Percentiles rank a stretch among this genome's conserved stretches.
These are phyloP conservation scores for Lactarius quietus DNA, from an alignment of 768 basidiomycete genomes.

Conservation along the genomic window DNA sequence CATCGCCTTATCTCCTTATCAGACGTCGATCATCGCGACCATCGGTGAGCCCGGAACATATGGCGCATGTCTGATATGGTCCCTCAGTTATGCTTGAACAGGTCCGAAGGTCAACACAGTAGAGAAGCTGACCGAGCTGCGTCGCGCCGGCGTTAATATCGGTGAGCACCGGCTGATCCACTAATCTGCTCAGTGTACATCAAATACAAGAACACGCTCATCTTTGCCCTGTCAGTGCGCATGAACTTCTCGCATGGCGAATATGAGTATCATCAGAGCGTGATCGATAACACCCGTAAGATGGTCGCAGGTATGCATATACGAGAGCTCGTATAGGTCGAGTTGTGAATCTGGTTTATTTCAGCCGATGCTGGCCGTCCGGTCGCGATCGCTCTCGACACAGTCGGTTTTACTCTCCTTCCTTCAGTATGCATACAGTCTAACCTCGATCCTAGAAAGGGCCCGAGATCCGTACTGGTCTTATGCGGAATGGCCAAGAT, in stretches of 20 bases:
- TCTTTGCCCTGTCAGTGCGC: too few species aligned
- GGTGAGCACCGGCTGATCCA: conserved; percentile 52
- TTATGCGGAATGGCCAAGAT: conserved; percentile 83
- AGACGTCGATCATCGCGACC: conserved; percentile 98
- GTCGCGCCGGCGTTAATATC: conserved; percentile 94
- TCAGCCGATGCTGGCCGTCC: conserved; percentile 77
- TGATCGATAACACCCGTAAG: conserved; percentile 94
- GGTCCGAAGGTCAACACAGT: conserved; percentile 93
- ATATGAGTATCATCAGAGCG: conserved; percentile 98
- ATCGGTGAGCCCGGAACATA: conserved; percentile 59
- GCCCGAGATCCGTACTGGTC: conserved; percentile 96
- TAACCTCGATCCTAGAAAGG: conserved; percentile 68
- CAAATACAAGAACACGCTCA: too few species aligned
- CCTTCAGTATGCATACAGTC: neutral
- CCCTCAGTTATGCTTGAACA: conserved; percentile 33
- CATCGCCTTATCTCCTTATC: conserved; percentile 12
- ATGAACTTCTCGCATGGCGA: conserved; percentile 99
- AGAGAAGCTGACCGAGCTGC: conserved; percentile 81
- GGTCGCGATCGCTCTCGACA: conserved; percentile 96
- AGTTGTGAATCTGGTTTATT: conserved; percentile 5
- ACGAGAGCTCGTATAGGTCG: neutral
- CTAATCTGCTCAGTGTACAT: conserved; percentile 17
- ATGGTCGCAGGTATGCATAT: conserved; percentile 66
- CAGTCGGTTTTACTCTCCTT: conserved; percentile 48
- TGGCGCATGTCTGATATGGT: conserved; percentile 3